Percentiles rank a stretch among this genome's conserved stretches.
Conservation (phyloP, 805 yeast species). For the Pichia rugopelliculosa region DNA sequence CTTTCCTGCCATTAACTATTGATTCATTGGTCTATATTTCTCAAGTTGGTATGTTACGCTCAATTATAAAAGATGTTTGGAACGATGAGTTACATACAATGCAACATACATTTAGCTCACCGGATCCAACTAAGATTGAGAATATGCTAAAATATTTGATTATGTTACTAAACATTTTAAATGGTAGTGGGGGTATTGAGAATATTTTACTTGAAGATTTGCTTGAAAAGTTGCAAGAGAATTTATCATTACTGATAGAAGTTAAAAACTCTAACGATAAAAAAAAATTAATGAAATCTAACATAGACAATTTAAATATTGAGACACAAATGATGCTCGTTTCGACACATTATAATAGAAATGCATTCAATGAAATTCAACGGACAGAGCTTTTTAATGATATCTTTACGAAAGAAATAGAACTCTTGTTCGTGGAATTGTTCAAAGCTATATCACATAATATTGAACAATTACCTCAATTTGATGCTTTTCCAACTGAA, state of each 20-base stretch:
- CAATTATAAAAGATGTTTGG: conserved; percentile 7
- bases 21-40: conserved; percentile 14
- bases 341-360: conserved; percentile 15
- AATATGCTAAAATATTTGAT: conserved; percentile 10
- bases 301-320: conserved; percentile 5
- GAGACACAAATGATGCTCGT: conserved; percentile 19
- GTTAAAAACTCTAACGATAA: conserved; percentile 7
- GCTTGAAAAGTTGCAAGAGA: conserved; percentile 10
- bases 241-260: conserved; percentile 12
- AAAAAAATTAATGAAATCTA: not conserved
- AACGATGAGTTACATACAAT: conserved; percentile 14
- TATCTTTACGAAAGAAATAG: conserved; percentile 19
- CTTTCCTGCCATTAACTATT: conserved; percentile 6
- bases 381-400: conserved; percentile 14
- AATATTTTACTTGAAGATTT: conserved; percentile 7
- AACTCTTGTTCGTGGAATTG: conserved; percentile 12
- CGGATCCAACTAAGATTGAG: conserved; percentile 21
- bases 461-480: not conserved
- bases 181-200: conserved; percentile 5
- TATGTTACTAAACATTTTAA: conserved; percentile 9
- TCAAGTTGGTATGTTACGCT: conserved; percentile 10
- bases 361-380: conserved; percentile 3
- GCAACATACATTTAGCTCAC: conserved; percentile 18
- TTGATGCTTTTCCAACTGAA: not conserved
- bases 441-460: conserved; percentile 1